Base-by-base conservation (phyloP, 768 basidiomycete species). In the Gymnopilus junonius region DNA sequence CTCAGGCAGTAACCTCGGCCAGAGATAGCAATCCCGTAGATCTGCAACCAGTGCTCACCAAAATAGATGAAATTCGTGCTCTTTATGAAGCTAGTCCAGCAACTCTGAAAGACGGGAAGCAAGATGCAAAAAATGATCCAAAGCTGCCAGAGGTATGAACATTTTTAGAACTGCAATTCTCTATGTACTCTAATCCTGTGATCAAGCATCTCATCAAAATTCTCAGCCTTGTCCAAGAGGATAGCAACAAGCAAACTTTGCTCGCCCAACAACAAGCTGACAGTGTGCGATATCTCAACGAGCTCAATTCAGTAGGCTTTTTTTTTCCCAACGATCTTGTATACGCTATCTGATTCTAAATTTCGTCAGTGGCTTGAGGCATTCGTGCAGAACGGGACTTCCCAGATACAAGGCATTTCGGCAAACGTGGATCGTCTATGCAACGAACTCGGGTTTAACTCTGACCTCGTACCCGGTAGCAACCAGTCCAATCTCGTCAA, bases 321-420 rank as follows among this genome's bases (percentile, higher is more conserved):
- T 20, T 37, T 45, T 53, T 48, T 42, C 17, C 48, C 40, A 17
- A n/a, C 32, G 5, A 29, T 27, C 48, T 31, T 11, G 15, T 10
- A 17, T 10, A n/a, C 14, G 29, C 17, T 23, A 32, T 29, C 12
- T 57, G 54, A 21, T 63, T 61, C 32, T 69, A 68, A 43, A 67
- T 31, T n/a, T 55, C 23, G 21, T 43, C 50, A 91, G 87, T 95
- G 94, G 94, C 82, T 95, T 42, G 94, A 95, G 67, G 78, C 86
- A 2, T 94, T 94, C 72, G 91, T 94, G 39, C 87, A 86, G 40
- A 87, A 88, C 45, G 88, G 90, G n/a, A 88, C 87, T 0, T 83
- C 84, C 14, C 91, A 93, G 65, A 88, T 92, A 23, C 85, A 89
- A 68, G 76, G 78, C 35, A 79, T 93, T 14, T 83, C 87, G 10